Percentiles rank a stretch among this genome's conserved stretches.
Evolutionary conservation across 1,139 yeast species (phyloP).

Genomic region (Wickerhamiella pararugosa): DNA sequence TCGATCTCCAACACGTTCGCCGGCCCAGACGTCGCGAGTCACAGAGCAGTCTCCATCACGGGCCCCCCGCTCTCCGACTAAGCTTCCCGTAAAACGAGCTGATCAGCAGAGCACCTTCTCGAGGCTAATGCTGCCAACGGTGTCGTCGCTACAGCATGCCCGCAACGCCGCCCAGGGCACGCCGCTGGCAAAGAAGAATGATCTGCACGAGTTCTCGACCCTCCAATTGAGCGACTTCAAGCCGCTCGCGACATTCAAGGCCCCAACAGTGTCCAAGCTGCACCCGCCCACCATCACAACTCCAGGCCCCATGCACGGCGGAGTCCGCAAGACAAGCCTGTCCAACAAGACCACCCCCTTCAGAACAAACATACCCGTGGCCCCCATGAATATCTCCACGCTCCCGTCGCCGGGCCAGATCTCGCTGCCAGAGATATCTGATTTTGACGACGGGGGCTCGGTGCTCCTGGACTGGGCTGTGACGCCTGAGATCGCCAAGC

Average conservation of each 20-base stretch:
- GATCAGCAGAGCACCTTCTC: background rate
- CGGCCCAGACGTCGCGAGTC: background rate
- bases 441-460: slow-evolving; percentile 45
- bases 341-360: background rate
- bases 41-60: background rate
- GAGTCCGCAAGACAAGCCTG: slow-evolving; percentile 2
- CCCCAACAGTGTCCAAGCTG: background rate
- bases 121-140: background rate
- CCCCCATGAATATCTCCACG: slow-evolving; percentile 6
- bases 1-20: background rate
- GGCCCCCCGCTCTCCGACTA: background rate
- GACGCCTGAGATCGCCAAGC: slow-evolving; percentile 41
- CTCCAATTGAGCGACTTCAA: background rate
- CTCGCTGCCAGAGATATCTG: slow-evolving; percentile 33
- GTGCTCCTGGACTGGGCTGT: slow-evolving; percentile 54
- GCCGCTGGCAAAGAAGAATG: background rate
- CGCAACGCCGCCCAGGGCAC: background rate
- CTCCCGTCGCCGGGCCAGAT: slow-evolving; percentile 15
- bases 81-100: background rate
- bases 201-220: background rate
- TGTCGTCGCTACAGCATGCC: background rate
- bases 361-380: slow-evolving; percentile 1
- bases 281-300: background rate
- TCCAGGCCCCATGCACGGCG: background rate
- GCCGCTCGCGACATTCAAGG: slow-evolving; percentile 1